Percentiles rank a stretch among this genome's conserved stretches.
Evolutionary conservation across 2,329 filamentous ascomycete genomes (phyloP).

Genomic region (Epichloe aotearoae): DNA sequence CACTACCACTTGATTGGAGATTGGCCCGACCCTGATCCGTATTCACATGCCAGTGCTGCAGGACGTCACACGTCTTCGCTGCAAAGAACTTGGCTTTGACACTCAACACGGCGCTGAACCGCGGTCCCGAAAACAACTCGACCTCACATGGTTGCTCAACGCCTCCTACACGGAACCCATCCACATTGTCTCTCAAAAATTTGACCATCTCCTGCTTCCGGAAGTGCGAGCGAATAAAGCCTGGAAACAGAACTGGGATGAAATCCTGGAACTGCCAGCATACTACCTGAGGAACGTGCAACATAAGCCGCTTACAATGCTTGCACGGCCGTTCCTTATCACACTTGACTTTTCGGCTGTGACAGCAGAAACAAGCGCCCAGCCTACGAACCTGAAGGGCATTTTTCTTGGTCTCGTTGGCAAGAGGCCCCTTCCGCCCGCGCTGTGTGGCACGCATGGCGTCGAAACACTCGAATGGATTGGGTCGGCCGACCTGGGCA

Average conservation of each 20-base stretch:
- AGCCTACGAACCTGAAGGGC: conserved; percentile 39
- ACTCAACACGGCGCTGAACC: conserved; percentile 31
- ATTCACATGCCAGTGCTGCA: conserved; percentile 38
- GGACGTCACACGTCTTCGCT: conserved; percentile 31
- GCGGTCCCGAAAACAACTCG: conserved; percentile 33
- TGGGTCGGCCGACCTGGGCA: conserved; percentile 35
- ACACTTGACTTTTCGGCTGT: conserved; percentile 45
- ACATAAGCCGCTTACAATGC: conserved; percentile 40
- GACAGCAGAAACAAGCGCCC: conserved; percentile 47
- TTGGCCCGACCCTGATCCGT: conserved; percentile 23
- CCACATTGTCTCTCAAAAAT: conserved; percentile 36
- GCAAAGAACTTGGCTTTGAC: conserved; percentile 40
- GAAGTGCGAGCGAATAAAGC: conserved; percentile 37
- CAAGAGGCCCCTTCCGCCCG: conserved; percentile 42
- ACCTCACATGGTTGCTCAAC: conserved; percentile 28
- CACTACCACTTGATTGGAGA: conserved; percentile 28
- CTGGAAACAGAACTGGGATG: conserved; percentile 36
- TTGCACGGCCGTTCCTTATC: conserved; percentile 42
- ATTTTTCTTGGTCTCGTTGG: conserved; percentile 39
- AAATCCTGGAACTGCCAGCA: conserved; percentile 50
- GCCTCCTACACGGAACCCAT: conserved; percentile 28
- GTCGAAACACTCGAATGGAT: conserved; percentile 43
- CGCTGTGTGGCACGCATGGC: conserved; percentile 37
- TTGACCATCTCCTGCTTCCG: conserved; percentile 33
- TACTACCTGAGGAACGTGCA: conserved; percentile 37